Percentiles rank a stretch among this genome's conserved stretches.
phyloP scores from a whole-genome alignment of 208 protist genomes.

The Crithidia acanthocephali region DNA sequence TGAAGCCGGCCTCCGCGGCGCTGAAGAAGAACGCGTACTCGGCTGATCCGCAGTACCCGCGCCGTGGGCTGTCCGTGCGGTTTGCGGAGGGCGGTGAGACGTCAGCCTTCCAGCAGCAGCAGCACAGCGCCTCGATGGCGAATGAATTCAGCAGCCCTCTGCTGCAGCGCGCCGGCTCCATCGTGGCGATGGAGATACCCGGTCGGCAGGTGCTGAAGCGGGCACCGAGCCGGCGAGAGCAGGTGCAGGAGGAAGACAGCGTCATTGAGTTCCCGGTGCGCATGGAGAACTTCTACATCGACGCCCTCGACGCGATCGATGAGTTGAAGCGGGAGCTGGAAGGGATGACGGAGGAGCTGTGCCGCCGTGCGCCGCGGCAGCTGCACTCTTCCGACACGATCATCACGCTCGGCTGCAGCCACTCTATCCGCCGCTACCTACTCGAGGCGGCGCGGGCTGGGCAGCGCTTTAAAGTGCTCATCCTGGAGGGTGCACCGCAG shows the following conservation, averaged over 20 bases:
- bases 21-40: conserved; percentile 8
- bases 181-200: conserved; percentile 70
- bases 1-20: conserved; percentile 18
- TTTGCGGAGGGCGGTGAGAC: conserved; percentile 23
- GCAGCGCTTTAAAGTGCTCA: conserved; percentile 92
- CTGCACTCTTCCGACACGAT: conserved; percentile 78
- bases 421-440: conserved; percentile 74
- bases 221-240: conserved; percentile 51
- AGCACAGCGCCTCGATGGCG: conserved; percentile 29
- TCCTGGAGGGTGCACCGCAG: conserved; percentile 91
- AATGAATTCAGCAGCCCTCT: conserved; percentile 31
- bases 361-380: conserved; percentile 63
- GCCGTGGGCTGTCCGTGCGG: conserved; percentile 34
- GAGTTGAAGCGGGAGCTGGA: conserved; percentile 70
- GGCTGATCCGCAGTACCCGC: neutral
- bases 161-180: conserved; percentile 43
- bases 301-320: conserved; percentile 59
- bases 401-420: conserved; percentile 76
- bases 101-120: conserved; percentile 7
- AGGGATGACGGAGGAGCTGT: conserved; percentile 77
- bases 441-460: conserved; percentile 42
- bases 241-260: conserved; percentile 21
- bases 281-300: conserved; percentile 57
- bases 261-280: conserved; percentile 59
- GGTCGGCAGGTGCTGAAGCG: conserved; percentile 71